These are phyloP conservation scores for Colletotrichum sp. DNA, from an alignment of 2,329 filamentous ascomycete species.

Conservation along the genomic window DNA sequence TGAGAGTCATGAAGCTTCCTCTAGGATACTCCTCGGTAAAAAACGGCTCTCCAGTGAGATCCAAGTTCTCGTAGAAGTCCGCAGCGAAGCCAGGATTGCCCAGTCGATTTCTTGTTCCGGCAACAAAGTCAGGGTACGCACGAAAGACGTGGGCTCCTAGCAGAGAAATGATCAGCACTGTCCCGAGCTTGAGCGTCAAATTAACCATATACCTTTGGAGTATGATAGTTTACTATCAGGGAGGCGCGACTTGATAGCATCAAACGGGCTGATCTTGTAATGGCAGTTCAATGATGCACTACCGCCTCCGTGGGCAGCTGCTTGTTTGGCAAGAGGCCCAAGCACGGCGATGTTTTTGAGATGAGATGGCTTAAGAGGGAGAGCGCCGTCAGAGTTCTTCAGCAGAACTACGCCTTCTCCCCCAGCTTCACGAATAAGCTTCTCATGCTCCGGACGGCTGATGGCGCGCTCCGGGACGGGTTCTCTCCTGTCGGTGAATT, in stretches of 20 bases:
- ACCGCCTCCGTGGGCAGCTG: conserved; percentile 64
- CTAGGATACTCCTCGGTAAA: background rate
- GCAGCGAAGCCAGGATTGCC: conserved; percentile 30
- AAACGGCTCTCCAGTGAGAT: background rate
- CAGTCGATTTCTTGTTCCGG: background rate
- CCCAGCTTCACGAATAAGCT: conserved; percentile 38
- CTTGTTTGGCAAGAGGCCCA: conserved; percentile 45
- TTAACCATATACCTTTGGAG: background rate
- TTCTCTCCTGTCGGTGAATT: background rate
- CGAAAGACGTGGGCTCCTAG: background rate
- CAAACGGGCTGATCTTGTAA: background rate
- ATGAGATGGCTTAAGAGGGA: conserved; percentile 57
- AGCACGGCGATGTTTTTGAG: conserved; percentile 41
- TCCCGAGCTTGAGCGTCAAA: rapidly evolving
- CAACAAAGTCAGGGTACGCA: background rate
- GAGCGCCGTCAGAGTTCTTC: conserved; percentile 69
- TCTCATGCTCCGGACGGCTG: conserved; percentile 1
- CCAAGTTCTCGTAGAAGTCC: background rate
- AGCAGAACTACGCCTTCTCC: conserved; percentile 74
- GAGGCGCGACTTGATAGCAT: background rate
- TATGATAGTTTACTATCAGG: background rate
- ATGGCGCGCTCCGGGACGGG: conserved; percentile 32
- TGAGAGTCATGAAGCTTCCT: background rate
- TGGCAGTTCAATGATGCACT: conserved; percentile 56
- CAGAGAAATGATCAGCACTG: background rate